Base-by-base conservation (phyloP, 2,329 filamentous ascomycete species). In the Colletotrichum tropicale region DNA sequence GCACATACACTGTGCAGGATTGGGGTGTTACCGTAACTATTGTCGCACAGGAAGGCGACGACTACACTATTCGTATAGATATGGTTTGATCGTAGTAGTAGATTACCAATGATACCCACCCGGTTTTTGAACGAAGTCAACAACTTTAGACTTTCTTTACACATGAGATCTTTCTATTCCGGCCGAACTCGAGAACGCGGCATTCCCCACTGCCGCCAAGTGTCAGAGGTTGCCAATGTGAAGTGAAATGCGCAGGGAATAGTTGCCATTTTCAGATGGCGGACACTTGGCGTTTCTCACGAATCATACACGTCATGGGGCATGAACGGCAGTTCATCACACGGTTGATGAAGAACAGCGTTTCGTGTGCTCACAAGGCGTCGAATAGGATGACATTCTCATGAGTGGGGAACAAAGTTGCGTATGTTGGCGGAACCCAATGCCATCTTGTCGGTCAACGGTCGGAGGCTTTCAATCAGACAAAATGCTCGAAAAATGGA, bases 11-110 rank as follows among this genome's bases (percentile, higher is more conserved):
- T 1, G 61, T 18, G 7, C 24, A 52, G 18, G 55, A 30, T 1
- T 67, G 71, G 66, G 70, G 71, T 9, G 61, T 71, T 8, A 56
- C 55, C 16, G 61, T 76, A 26, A 70, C 55, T 2, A 9, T 71
- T 10, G 21, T 74, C 2, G 66, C 30, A 26, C 66, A 67, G 15
- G 30, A 56, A 5, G 71, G 61, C 8, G 71, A 70, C 13, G 43
- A 71, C 8, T 76, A 65, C 32, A 71, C 66, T 24, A 73, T 76
- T 8, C 56, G 34, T 4, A 30, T 60, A 13, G 61, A 75, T 9
- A 6, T 66, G 8, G 30, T 18, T 18, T 71, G 65, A 36, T 52
- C 43, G 6, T 13, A 48, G 5, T 1, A 2, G 5, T 24, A 28
- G 34, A n/a, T 12, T 4, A 15, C 24, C 24, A 28, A 28, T 26